Evolutionary conservation across 2,329 filamentous ascomycete species (phyloP), one percentile per base, ranked within the genome.

Genomic region (Tricladium varicosporioides): DNA sequence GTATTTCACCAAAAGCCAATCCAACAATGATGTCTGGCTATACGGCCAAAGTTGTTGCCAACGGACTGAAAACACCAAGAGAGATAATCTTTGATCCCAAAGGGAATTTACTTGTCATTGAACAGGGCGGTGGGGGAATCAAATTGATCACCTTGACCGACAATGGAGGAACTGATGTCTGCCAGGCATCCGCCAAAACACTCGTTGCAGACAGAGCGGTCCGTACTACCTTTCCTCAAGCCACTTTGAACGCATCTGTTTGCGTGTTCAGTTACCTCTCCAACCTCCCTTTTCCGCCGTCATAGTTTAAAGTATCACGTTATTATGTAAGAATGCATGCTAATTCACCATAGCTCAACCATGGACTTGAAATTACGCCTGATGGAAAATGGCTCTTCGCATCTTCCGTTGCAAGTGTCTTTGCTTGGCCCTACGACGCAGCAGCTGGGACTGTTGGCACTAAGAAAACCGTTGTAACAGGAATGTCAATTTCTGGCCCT

Each of bases 351-450:
- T n/a, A 61, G 59, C 44, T 61, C 10, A 59, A 61, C 31, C 59
- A 61, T 45, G 59, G 59, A 1, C 52, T 61, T 5, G 57, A 53
- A 19, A 51, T 61, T 16, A 51, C 57, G 5, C 32, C 48, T 7
- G 59, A 61, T 51, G 57, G 59, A 7, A 61, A 57, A 32, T 59
- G 57, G 1, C 53, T 61, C 13, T 61, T 52, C 22, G 54, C 44
- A 10, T 59, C 59, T n/a, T 50, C 18, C 19, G 11, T 53, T 10
- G 14, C 44, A 10, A 51, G 14, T 14, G 54, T 61, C 31, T 58
- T 42, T 40, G n/a, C 53, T 8, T 61, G 54, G 13, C 15, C 44
- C 10, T 61, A 61, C 52, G 49, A 61, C 45, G 54, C 56, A 15
- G 42, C 48, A 10, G 45, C 51, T 9, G 54, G 51, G 33, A 53